Conservation (phyloP, 2,329 filamentous ascomycete species). For the Parafenestella ontariensis region DNA sequence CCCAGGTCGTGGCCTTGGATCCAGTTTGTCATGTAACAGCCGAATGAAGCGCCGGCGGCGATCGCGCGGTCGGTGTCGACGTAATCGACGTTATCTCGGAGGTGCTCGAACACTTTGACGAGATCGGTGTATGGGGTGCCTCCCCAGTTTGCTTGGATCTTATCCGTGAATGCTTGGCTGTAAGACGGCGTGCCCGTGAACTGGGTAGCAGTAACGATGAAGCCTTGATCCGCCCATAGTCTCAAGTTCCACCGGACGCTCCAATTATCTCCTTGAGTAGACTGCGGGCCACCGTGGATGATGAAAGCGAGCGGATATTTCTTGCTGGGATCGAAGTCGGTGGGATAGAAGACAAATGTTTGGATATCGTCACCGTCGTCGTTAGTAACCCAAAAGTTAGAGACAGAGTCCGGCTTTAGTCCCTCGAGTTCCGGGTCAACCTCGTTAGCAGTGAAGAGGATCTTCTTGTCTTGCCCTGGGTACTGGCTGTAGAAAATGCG, state of each 20-base stretch:
- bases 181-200: conserved; percentile 85
- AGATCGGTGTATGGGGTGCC: conserved; percentile 83
- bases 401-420: conserved; percentile 66
- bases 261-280: conserved; percentile 76
- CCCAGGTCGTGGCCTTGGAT: conserved; percentile 86
- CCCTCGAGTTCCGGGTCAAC: conserved; percentile 71
- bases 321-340: conserved; percentile 70
- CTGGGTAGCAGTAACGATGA: conserved; percentile 80
- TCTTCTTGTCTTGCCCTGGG: conserved; percentile 41
- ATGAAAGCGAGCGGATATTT: conserved; percentile 80
- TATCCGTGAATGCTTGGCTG: conserved; percentile 77
- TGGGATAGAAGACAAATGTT: conserved; percentile 69
- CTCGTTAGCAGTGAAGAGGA: conserved; percentile 67
- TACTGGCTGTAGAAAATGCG: conserved; percentile 41
- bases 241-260: conserved; percentile 84
- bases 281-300: conserved; percentile 84
- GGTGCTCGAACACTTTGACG: conserved; percentile 77
- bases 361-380: conserved; percentile 66
- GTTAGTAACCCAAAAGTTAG: conserved; percentile 74
- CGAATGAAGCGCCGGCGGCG: conserved; percentile 69
- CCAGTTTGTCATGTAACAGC: conserved; percentile 69
- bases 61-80: conserved; percentile 76
- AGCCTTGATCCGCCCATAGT: conserved; percentile 85
- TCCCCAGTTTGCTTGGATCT: conserved; percentile 82
- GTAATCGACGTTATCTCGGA: conserved; percentile 69